phyloP scores from a whole-genome alignment of 2,329 filamentous ascomycete species.

The Penicillium sp. region DNA sequence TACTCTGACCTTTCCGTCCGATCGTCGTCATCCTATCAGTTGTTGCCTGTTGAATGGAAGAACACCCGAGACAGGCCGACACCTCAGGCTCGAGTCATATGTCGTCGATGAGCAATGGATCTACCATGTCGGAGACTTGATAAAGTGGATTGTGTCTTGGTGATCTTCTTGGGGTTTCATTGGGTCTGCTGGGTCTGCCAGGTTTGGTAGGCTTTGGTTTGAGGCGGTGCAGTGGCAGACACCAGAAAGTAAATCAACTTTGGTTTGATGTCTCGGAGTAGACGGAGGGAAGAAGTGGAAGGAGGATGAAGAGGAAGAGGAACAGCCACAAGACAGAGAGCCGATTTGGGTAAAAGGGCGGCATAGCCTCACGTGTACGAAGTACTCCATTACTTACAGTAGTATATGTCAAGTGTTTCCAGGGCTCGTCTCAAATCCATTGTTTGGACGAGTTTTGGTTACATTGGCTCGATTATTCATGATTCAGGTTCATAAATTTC shows the following conservation, averaged over 20 bases:
- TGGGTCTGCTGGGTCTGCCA: not conserved
- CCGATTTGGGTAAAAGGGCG: slow-evolving; percentile 9
- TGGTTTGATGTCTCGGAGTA: slow-evolving; percentile 11
- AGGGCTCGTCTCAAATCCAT: slow-evolving; percentile 14
- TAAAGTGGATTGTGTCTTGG: slow-evolving; percentile 6
- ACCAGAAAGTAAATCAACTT: not conserved
- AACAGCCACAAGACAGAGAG: too few species aligned
- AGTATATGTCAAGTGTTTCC: not conserved
- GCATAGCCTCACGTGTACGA: slow-evolving; percentile 17
- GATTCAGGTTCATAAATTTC: not conserved
- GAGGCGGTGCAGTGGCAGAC: not conserved
- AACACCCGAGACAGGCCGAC: slow-evolving; percentile 5
- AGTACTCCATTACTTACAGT: not conserved
- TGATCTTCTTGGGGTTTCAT: not conserved
- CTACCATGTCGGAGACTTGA: not conserved
- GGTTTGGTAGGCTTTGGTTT: not conserved
- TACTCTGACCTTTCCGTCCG: not conserved
- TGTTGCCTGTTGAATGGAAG: slow-evolving; percentile 9
- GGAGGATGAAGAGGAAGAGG: not conserved
- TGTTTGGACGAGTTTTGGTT: slow-evolving; percentile 3
- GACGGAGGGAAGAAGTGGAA: not conserved
- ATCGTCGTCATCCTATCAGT: not conserved
- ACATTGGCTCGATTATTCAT: not conserved
- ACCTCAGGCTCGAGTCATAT: slow-evolving; percentile 9
- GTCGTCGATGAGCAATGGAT: slow-evolving; percentile 18